Percentiles rank a stretch among this genome's conserved stretches.
Evolutionary conservation across 75 land plant genomes (phyloP).

Genomic region (Cupressus sempervirens): DNA sequence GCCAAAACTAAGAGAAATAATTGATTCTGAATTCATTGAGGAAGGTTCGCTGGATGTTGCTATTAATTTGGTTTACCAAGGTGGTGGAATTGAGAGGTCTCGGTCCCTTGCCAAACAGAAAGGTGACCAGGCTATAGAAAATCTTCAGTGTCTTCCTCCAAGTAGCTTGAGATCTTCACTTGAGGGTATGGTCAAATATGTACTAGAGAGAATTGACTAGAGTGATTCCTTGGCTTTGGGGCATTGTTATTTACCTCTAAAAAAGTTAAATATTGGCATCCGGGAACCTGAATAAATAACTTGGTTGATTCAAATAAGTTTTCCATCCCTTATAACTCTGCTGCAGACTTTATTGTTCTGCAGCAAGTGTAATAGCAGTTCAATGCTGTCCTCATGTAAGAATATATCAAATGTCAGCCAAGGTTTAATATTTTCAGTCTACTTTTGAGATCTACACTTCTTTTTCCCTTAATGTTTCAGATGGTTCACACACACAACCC

Average conservation of each 20-base stretch:
- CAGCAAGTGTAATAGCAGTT: background rate
- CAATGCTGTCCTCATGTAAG: background rate
- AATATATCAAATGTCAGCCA: background rate
- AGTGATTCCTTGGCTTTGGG: constrained; percentile 8
- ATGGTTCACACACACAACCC: too few species aligned
- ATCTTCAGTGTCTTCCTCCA: constrained; percentile 68
- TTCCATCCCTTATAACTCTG: background rate
- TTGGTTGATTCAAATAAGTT: background rate
- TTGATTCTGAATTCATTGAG: constrained; percentile 89
- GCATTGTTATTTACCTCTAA: constrained; percentile 1
- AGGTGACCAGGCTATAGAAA: constrained; percentile 63
- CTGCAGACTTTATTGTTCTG: background rate
- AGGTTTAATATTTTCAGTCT: background rate
- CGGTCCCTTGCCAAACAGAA: constrained; percentile 74
- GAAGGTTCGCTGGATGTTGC: constrained; percentile 82
- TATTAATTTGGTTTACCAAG: constrained; percentile 55
- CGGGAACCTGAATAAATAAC: background rate
- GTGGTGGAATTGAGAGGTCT: constrained; percentile 80
- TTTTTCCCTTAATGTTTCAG: too few species aligned
- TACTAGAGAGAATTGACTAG: constrained; percentile 73
- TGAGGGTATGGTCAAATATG: constrained; percentile 79
- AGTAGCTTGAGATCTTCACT: constrained; percentile 52
- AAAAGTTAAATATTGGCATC: background rate
- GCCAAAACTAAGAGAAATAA: constrained; percentile 71
- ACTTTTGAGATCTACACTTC: background rate